These are phyloP conservation scores for Neopestalotiopsis rosae DNA, from an alignment of 2,329 filamentous ascomycete genomes.

Conservation along the genomic window DNA sequence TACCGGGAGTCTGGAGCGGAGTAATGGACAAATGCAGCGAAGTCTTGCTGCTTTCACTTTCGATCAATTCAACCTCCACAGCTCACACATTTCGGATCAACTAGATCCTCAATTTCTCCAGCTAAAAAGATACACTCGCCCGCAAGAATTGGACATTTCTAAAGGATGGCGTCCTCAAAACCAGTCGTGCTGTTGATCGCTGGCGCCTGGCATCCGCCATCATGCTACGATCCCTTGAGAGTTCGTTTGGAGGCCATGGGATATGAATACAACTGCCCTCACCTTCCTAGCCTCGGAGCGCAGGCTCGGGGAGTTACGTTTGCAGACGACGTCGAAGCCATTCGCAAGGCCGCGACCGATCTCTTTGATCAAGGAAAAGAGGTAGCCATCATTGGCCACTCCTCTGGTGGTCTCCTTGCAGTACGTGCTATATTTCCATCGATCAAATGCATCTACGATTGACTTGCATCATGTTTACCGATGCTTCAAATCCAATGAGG, in stretches of 20 bases:
- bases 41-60: too few relatives aligned
- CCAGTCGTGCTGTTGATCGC: constrained; percentile 12
- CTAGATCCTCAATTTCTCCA: too few relatives aligned
- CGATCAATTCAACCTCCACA: too few relatives aligned
- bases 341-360: too few relatives aligned
- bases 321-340: not conserved
- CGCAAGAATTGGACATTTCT: too few relatives aligned
- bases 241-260: not conserved
- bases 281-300: not conserved
- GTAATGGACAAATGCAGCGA: too few relatives aligned
- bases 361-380: constrained; percentile 9
- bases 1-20: too few relatives aligned
- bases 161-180: constrained; percentile 5
- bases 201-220: constrained; percentile 16
- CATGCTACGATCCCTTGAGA: constrained; percentile 10
- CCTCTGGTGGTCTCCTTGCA: constrained; percentile 1
- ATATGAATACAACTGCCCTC: constrained; percentile 4
- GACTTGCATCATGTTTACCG: not conserved
- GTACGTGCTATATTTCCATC: constrained; percentile 1
- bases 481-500: too few relatives aligned
- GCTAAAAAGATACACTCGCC: too few relatives aligned
- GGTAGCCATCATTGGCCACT: constrained; percentile 1
- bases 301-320: not conserved
- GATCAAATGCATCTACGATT: not conserved
- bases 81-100: too few relatives aligned